These are phyloP conservation scores for Candida hispaniensis DNA, from an alignment of 805 yeast species.

Conservation along the genomic window DNA sequence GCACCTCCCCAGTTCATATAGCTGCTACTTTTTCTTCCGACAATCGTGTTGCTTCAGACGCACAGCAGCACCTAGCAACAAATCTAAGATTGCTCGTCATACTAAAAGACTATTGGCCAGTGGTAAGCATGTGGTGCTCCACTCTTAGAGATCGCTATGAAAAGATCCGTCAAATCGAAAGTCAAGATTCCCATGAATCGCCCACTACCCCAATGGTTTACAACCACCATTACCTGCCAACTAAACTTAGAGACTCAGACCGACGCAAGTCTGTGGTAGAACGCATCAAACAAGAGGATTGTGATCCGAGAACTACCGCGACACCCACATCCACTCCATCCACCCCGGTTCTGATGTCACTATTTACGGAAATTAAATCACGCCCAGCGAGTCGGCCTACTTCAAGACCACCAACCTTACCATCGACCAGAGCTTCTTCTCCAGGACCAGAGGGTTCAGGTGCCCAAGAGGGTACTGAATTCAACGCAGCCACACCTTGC, in stretches of 20 bases:
- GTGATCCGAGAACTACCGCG: slow-evolving; percentile 3
- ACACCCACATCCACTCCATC: slow-evolving; percentile 9
- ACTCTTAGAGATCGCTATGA: slow-evolving; percentile 27
- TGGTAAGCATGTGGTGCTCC: slow-evolving; percentile 30
- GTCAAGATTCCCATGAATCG: too few species aligned
- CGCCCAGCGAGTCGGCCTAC: slow-evolving; percentile 2
- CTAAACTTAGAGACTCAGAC: slow-evolving; percentile 8
- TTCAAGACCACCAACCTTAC: slow-evolving; percentile 7
- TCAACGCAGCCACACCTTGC: too few species aligned
- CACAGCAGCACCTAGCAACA: slow-evolving; percentile 28
- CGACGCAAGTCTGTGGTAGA: slow-evolving; percentile 1
- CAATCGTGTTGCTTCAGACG: slow-evolving; percentile 23
- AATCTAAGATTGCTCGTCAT: slow-evolving; percentile 26
- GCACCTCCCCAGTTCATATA: slow-evolving; percentile 29
- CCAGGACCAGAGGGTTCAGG: slow-evolving; percentile 3
- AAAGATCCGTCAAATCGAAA: slow-evolving; percentile 13
- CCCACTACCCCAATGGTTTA: slow-evolving; percentile 8
- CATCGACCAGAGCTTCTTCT: slow-evolving; percentile 4
- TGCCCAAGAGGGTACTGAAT: slow-evolving; percentile 7
- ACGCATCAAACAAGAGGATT: slow-evolving; percentile 8
- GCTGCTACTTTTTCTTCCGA: slow-evolving; percentile 28
- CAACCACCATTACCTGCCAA: slow-evolving; percentile 13
- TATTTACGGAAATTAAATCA: slow-evolving; percentile 8
- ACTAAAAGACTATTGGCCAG: slow-evolving; percentile 29
- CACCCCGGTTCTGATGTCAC: slow-evolving; percentile 10